phyloP scores from a whole-genome alignment of 306 rosid genomes.

The Corylus heterophylla region DNA sequence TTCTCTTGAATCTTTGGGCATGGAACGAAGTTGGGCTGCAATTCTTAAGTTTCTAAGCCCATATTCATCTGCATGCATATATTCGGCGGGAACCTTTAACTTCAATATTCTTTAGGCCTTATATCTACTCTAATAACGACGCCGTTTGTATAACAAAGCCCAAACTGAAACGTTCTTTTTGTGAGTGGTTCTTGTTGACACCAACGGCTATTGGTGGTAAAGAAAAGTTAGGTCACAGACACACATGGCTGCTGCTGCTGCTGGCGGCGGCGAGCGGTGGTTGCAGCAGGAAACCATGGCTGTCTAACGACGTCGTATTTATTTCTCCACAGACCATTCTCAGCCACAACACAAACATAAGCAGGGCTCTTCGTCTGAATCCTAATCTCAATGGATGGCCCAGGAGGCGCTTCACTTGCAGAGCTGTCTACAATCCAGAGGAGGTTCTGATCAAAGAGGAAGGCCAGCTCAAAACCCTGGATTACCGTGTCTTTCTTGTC shows the following conservation, averaged over 20 bases:
- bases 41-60: no score
- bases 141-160: no score
- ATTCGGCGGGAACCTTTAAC: no score
- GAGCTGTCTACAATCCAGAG: slow-evolving; percentile 65
- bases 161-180: no score
- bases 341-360: neutral
- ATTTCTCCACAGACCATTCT: neutral
- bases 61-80: no score
- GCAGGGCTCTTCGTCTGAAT: no score
- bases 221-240: neutral
- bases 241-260: neutral
- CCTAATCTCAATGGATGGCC: neutral
- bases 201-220: neutral
- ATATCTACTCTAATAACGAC: no score
- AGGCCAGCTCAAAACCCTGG: slow-evolving; percentile 80
- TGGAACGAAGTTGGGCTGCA: no score
- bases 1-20: no score
- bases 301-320: neutral
- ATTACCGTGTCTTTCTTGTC: slow-evolving; percentile 70
- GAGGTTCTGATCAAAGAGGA: slow-evolving; percentile 62
- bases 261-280: neutral
- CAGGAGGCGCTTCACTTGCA: slow-evolving; percentile 57
- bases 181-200: neutral
- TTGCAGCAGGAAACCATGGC: neutral
- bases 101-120: no score